Evolutionary conservation across 1,139 yeast species (phyloP), one percentile per base, ranked within the genome.

Genomic region (Candida sp.): DNA sequence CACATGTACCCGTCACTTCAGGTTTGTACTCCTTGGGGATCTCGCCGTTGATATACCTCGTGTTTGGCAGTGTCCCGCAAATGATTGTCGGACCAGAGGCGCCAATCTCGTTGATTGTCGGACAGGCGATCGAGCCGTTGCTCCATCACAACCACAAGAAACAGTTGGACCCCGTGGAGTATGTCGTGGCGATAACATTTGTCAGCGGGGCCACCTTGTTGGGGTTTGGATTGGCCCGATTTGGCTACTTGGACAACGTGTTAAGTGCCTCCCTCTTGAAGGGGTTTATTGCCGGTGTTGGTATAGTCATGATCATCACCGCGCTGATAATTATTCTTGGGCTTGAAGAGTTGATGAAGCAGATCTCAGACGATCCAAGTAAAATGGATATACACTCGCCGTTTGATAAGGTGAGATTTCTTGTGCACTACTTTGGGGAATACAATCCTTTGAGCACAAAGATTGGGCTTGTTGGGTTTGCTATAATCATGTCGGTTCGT

Each of bases 41-140:
- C 3, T 86, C 97, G 0, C 98, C 98, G 0, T 72, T 93, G 46
- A 78, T 94, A 3, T 94, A 94, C 65, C 78, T 90, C 48, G 58
- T 93, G 1, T 81, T 93, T 63, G 98, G 99, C 0, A 86, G 97
- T 27, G 97, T 92, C 1, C 98, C 98, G 0, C 96, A 89, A 63
- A 90, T 94, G 97, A 88, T 93, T 49, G 96, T 93, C 6, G 98
- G 98, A 0, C 99, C 99, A 0, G 99, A 94, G 64, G 96, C 94
- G 7, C 97, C 98, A 1, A 88, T 93, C 30, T 89, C 96, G 1
- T 77, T 94, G 64, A 88, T 94, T 41, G 90, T 94, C 3, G 98
- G 98, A 3, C 97, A 91, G 64, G 92, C 96, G 0, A 87, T 92
- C n/a, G 91, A 89, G 55, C 85, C 88, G 9, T 65, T 80, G 2